Base-by-base conservation (phyloP, 768 basidiomycete species). In the Boletus coccyginus region DNA sequence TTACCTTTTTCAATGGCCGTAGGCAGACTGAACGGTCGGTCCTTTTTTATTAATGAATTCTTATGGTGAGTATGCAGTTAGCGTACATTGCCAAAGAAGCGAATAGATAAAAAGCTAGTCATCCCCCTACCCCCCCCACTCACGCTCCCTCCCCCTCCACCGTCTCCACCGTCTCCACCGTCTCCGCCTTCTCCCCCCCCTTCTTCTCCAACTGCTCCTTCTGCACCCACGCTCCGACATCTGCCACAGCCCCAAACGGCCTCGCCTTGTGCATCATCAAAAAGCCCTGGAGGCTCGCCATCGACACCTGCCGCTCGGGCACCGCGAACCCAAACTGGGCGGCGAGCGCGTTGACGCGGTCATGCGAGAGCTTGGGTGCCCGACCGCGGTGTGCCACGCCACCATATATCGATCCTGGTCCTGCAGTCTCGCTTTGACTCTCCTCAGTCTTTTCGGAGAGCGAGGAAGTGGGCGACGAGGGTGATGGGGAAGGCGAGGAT, bases 201-300 rank as follows among this genome's bases (percentile, higher is more conserved):
- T n/a, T 46, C n/a, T 39, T 43, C 42, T 59, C 57, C 19, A 31
- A n/a, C 46, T 62, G 17, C 57, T 83, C 79, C 61, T 75, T 75
- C 55, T 78, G 76, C 11, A 86, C 75, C 82, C 85, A 88, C 10
- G 55, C 69, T 11, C 88, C 14, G 78, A 79, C 56, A 73, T 67
- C 0, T 88, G n/a, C n/a, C n/a, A n/a, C n/a, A n/a, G n/a, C n/a
- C n/a, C n/a, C n/a, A n/a, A n/a, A n/a, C n/a, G n/a, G 87, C 5
- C 78, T 70, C 7, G 73, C 75, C 69, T 90, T 89, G 74, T 86
- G 81, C 19, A 73, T 70, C 86, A 92, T 88, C 57, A 92, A 68
- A 66, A 83, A 89, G 5, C 85, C 82, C 53, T 79, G 79, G 0
- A 81, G 66, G 24, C 70, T 71, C 3, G 79, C 77, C 66, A 79